Conservation (phyloP, 2,329 filamentous ascomycete genomes). For the Clonostachys sp. region DNA sequence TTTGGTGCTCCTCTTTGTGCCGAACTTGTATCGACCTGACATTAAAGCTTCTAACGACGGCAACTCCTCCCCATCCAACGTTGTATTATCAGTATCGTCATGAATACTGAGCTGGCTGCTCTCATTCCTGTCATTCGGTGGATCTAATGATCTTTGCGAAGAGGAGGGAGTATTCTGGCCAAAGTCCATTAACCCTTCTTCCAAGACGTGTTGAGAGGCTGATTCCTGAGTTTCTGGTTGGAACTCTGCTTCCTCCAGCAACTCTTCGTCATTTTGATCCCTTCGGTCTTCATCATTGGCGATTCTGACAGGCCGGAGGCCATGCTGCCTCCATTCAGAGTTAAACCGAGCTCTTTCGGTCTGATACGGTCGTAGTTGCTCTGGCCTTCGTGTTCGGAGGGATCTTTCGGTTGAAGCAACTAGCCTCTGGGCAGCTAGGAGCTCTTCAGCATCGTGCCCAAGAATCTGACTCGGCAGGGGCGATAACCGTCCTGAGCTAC, state of each 20-base stretch:
- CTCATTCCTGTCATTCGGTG: slow-evolving; percentile 10
- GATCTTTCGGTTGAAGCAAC: slow-evolving; percentile 37
- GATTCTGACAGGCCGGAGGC: slow-evolving; percentile 46
- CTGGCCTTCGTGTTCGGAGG: slow-evolving; percentile 54
- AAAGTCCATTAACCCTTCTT: slow-evolving; percentile 17
- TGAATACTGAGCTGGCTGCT: slow-evolving; percentile 27
- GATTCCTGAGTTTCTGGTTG: slow-evolving; percentile 45
- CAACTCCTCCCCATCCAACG: slow-evolving; percentile 27
- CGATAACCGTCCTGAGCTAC: not conserved
- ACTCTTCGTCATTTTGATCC: slow-evolving; percentile 32
- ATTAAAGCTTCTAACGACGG: slow-evolving; percentile 20
- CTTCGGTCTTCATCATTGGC: slow-evolving; percentile 17
- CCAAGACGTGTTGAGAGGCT: slow-evolving; percentile 16
- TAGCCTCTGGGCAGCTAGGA: slow-evolving; percentile 9
- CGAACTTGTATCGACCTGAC: too few relatives aligned
- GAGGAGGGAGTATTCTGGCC: slow-evolving; percentile 11
- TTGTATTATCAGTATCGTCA: slow-evolving; percentile 29
- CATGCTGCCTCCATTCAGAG: slow-evolving; percentile 46
- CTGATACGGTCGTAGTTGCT: slow-evolving; percentile 56
- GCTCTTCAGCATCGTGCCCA: slow-evolving; percentile 8
- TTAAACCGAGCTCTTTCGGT: slow-evolving; percentile 52
- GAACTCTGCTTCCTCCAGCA: slow-evolving; percentile 45
- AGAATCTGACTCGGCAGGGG: slow-evolving; percentile 9
- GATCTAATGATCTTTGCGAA: slow-evolving; percentile 17
- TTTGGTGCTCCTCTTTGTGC: too few relatives aligned